Conservation (phyloP, 805 yeast species). For the Nakazawaea pomicola region DNA sequence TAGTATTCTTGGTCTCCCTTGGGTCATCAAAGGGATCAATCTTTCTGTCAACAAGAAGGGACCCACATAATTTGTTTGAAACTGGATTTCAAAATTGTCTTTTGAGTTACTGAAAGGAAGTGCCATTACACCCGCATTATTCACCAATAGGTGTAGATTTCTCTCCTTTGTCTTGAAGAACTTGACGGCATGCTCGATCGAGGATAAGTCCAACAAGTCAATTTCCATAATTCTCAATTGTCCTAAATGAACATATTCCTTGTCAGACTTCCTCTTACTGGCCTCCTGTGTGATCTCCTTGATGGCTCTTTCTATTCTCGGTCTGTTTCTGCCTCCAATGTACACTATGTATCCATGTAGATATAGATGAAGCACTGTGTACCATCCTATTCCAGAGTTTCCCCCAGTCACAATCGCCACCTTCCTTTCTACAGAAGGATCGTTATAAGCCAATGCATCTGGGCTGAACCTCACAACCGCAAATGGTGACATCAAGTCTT, state of each 20-base stretch:
- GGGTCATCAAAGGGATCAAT: slow-evolving; percentile 44
- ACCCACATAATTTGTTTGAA: slow-evolving; percentile 74
- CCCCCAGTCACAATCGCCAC: slow-evolving; percentile 80
- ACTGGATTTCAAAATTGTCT: slow-evolving; percentile 72
- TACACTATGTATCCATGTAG: slow-evolving; percentile 76
- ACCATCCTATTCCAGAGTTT: slow-evolving; percentile 77
- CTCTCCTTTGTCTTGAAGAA: slow-evolving; percentile 42
- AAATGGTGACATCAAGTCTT: slow-evolving; percentile 12
- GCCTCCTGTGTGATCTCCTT: slow-evolving; percentile 55
- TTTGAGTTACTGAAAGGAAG: slow-evolving; percentile 60
- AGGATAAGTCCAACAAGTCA: slow-evolving; percentile 46
- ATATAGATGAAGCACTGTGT: slow-evolving; percentile 67
- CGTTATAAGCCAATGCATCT: slow-evolving; percentile 51
- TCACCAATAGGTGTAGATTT: slow-evolving; percentile 54
- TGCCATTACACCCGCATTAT: slow-evolving; percentile 81
- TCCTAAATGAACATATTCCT: slow-evolving; percentile 34
- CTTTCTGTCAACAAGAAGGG: slow-evolving; percentile 67
- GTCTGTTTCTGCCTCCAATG: slow-evolving; percentile 62
- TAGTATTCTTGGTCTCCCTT: slow-evolving; percentile 46
- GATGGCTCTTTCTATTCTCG: slow-evolving; percentile 53
- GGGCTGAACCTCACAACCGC: slow-evolving; percentile 32
- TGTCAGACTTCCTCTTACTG: slow-evolving; percentile 19
- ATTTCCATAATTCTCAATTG: slow-evolving; percentile 45
- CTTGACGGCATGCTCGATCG: slow-evolving; percentile 45
- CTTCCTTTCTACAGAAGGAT: slow-evolving; percentile 50